These are phyloP conservation scores for Xanthoconium separans DNA, from an alignment of 1,284 basidiomycete genomes.

Conservation along the genomic window DNA sequence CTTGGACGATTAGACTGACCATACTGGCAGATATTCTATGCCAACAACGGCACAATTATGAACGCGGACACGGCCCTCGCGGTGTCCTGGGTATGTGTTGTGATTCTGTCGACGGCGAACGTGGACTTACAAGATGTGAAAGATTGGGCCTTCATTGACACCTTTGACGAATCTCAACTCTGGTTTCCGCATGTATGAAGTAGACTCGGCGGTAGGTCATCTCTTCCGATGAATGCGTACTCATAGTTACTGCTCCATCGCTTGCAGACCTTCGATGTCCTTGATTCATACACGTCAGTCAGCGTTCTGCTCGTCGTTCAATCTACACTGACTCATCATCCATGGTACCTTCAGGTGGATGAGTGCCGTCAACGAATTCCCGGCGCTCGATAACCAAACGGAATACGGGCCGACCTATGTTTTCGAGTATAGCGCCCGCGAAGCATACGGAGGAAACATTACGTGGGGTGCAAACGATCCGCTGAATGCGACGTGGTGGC, in stretches of 20 bases:
- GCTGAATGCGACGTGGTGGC: not conserved
- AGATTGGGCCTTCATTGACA: conserved; percentile 55
- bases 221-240: not conserved
- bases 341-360: not conserved
- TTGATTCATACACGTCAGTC: not conserved
- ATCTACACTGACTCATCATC: not conserved
- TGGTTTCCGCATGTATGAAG: conserved; percentile 75
- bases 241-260: not conserved
- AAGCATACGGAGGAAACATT: not conserved
- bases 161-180: conserved; percentile 73
- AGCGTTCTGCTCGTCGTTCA: not conserved
- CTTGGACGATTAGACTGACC: not conserved
- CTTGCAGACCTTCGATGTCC: not conserved
- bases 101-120: not conserved
- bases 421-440: not conserved
- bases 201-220: conserved; percentile 60
- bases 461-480: not conserved
- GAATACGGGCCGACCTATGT: not conserved
- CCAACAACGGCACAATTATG: not conserved
- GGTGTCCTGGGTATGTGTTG: not conserved
- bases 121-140: not conserved
- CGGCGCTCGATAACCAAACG: not conserved
- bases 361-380: not conserved
- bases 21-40: not conserved
- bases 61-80: not conserved